Conservation (phyloP, 108 stramenopile species). For the Discostella stelligeroides region DNA sequence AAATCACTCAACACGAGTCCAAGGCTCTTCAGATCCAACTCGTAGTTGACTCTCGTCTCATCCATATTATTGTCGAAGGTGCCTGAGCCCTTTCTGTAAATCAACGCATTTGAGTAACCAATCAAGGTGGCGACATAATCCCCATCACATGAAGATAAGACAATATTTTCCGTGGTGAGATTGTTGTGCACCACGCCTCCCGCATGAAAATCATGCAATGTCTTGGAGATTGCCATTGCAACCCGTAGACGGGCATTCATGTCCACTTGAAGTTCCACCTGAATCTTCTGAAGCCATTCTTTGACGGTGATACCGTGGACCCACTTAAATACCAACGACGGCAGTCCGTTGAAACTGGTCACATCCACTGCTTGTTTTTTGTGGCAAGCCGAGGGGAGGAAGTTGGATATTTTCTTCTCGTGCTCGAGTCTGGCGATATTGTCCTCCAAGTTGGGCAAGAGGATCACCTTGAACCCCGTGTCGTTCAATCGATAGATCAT, state of each 20-base stretch:
- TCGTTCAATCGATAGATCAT: constrained; percentile 2
- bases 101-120: constrained; percentile 19
- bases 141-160: constrained; percentile 26
- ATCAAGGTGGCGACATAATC: constrained; percentile 38
- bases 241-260: constrained; percentile 14
- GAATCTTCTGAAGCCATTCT: constrained; percentile 19
- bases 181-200: constrained; percentile 21
- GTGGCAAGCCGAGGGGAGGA: constrained; percentile 6
- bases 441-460: constrained; percentile 1
- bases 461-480: constrained; percentile 23
- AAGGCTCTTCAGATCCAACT: constrained; percentile 18
- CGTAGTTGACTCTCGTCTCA: constrained; percentile 16
- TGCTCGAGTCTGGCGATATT: constrained; percentile 8
- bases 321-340: constrained; percentile 28
- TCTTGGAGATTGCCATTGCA: constrained; percentile 22
- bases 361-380: constrained; percentile 13
- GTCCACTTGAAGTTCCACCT: constrained; percentile 2
- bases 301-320: constrained; percentile 24
- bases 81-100: constrained; percentile 12
- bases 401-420: constrained; percentile 20
- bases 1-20: constrained; percentile 24
- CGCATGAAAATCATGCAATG: constrained; percentile 16
- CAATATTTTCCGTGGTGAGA: constrained; percentile 22
- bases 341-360: constrained; percentile 6
- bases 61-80: neutral